Conservation (phyloP, 805 yeast species). For the Brettanomyces naardenensis region DNA sequence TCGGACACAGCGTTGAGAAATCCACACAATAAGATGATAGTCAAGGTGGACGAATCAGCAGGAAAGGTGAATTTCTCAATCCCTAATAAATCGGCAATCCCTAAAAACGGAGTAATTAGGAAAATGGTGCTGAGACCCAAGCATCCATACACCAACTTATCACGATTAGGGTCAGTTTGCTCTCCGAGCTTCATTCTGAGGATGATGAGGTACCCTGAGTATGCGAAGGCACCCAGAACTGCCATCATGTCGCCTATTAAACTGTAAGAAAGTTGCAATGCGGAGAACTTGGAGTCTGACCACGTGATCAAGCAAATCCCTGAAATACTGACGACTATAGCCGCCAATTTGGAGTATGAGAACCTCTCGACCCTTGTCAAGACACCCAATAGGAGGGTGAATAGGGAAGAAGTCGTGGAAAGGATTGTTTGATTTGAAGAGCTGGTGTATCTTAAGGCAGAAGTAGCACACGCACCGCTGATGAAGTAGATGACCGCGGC, state of each 20-base stretch:
- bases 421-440: constrained; percentile 46
- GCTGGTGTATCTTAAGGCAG: constrained; percentile 40
- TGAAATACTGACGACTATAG: constrained; percentile 35
- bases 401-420: constrained; percentile 43
- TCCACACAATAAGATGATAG: constrained; percentile 32
- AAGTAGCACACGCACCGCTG: constrained; percentile 33
- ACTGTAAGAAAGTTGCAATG: constrained; percentile 15
- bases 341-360: constrained; percentile 31
- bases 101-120: constrained; percentile 32
- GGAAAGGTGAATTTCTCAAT: constrained; percentile 37
- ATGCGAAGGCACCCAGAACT: constrained; percentile 36
- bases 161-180: constrained; percentile 34
- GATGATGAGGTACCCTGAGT: constrained; percentile 36
- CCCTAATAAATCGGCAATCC: constrained; percentile 28
- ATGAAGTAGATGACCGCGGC: constrained; percentile 34
- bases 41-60: constrained; percentile 27
- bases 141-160: constrained; percentile 37
- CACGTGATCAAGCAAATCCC: constrained; percentile 41
- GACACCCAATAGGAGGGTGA: constrained; percentile 39
- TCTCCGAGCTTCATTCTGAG: constrained; percentile 40
- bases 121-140: constrained; percentile 37
- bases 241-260: constrained; percentile 40
- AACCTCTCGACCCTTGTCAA: constrained; percentile 33
- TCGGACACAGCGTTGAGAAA: constrained; percentile 41
- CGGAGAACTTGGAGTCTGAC: constrained; percentile 14